Evolutionary conservation across 257 asterid genomes (phyloP).

Genomic region (Nicotiana otophora): DNA sequence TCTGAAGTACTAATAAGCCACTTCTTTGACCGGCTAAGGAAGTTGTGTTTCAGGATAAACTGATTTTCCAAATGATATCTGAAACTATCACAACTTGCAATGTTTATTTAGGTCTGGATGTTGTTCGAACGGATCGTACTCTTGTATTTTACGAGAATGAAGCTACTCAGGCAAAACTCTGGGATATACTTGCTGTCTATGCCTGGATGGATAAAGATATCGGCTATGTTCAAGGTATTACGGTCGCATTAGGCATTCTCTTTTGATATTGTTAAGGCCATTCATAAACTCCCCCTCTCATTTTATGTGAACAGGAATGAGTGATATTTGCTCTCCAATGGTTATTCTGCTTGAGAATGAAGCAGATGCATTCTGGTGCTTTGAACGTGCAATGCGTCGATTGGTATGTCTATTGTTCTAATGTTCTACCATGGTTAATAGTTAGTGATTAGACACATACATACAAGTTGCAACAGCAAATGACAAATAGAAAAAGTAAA

Average conservation of each 20-base stretch:
- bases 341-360: slow-evolving; percentile 76
- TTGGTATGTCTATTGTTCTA: slow-evolving; percentile 45
- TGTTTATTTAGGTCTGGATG: slow-evolving; percentile 73
- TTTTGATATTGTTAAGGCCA: slow-evolving; percentile 16
- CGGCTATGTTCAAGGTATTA: slow-evolving; percentile 94
- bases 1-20: not conserved
- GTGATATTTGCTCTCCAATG: slow-evolving; percentile 96
- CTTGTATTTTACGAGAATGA: slow-evolving; percentile 70
- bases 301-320: slow-evolving; percentile 67
- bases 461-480: not conserved
- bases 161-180: slow-evolving; percentile 75
- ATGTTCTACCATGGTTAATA: not conserved
- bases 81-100: not conserved
- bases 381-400: slow-evolving; percentile 95
- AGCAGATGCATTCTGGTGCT: slow-evolving; percentile 99
- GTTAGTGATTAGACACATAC: not conserved
- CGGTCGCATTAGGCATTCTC: slow-evolving; percentile 10
- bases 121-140: slow-evolving; percentile 84
- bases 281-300: slow-evolving; percentile 16
- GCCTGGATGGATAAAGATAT: slow-evolving; percentile 94
- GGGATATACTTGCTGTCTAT: slow-evolving; percentile 82
- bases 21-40: not conserved
- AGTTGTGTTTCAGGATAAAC: not conserved
- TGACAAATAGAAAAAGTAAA: not conserved
- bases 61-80: not conserved